Evolutionary conservation across 805 yeast species (phyloP).

Genomic region (Teunomyces kruisii): DNA sequence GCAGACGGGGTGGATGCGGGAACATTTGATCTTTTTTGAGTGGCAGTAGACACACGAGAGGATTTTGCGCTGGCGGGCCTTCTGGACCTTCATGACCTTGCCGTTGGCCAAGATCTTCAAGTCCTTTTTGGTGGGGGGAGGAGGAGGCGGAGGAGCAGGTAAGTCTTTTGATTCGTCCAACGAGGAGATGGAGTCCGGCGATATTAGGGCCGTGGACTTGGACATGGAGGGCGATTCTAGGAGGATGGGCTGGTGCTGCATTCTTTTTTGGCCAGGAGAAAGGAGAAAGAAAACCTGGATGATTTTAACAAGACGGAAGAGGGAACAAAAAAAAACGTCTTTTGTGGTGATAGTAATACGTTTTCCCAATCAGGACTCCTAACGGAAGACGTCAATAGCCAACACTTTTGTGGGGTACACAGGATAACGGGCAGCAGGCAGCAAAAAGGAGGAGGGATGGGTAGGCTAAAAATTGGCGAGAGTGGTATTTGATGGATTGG

Average conservation of each 20-base stretch:
- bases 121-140: constrained; percentile 5
- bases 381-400: not conserved
- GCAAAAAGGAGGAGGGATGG: no score
- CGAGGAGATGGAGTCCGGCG: not conserved
- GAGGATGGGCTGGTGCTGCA: not conserved
- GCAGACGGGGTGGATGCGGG: constrained; percentile 59
- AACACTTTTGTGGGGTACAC: not conserved
- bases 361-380: not conserved
- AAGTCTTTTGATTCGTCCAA: not conserved
- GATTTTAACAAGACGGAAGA: not conserved
- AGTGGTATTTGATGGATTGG: not conserved
- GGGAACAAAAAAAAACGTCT: no score
- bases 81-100: constrained; percentile 59
- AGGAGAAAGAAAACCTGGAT: not conserved
- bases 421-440: no score
- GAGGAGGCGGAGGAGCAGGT: not conserved
- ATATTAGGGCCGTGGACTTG: not conserved
- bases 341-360: no score
- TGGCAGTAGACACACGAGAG: constrained; percentile 59
- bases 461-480: not conserved
- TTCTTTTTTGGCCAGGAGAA: not conserved
- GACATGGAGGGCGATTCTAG: not conserved
- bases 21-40: constrained; percentile 61
- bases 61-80: constrained; percentile 58
- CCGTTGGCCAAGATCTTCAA: constrained; percentile 45